Evolutionary conservation across 2,329 filamentous ascomycete genomes (phyloP), one percentile per base, ranked within the genome.

Genomic region (Geosmithia morbida): DNA sequence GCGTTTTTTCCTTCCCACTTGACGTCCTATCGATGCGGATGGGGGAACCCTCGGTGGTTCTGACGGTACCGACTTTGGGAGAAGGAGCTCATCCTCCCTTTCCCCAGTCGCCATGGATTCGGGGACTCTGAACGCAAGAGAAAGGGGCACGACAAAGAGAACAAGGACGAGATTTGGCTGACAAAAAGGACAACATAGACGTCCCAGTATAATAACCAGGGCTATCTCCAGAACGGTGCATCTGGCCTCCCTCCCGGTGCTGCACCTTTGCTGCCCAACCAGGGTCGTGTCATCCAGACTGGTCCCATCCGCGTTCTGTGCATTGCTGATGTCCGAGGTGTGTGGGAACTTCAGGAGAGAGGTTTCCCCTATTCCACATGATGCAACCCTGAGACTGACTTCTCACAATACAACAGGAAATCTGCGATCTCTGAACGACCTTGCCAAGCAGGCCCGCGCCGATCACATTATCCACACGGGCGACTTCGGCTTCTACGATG

Each of bases 401-500:
- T 42, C 8, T 18, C 18, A 17, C 5, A 22, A 29, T 8, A 8
- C 22, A 11, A 26, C 56, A 98, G 92, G 92, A 66, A 96, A 97
- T 66, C 73, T 98, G 56, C 81, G 84, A 68, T 96, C 92, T 55
- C 74, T 98, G 59, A 98, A 98, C 69, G 89, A 97, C 51, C 83
- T 98, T 51, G 92, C 92, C 54, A 94, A 87, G 67, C 85, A 92
- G 62, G 90, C 92, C 52, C 85, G 85, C 62, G 92, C 92, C 58
- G 88, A 96, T 68, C 88, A 96, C 70, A 95, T 98, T 66, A 88
- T 98, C 60, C 92, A 98, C 68, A 98, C 92, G 18, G 92, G 92
- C 65, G 92, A 98, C 66, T 98, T 98, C 63, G 92, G 92, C 52
- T 98, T 98, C 70, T 98, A 98, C 70, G 92, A 98, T 66, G 85